Percentiles rank a stretch among this genome's conserved stretches.
Conservation (phyloP, 768 basidiomycete species). For the Tylopilus balloui region DNA sequence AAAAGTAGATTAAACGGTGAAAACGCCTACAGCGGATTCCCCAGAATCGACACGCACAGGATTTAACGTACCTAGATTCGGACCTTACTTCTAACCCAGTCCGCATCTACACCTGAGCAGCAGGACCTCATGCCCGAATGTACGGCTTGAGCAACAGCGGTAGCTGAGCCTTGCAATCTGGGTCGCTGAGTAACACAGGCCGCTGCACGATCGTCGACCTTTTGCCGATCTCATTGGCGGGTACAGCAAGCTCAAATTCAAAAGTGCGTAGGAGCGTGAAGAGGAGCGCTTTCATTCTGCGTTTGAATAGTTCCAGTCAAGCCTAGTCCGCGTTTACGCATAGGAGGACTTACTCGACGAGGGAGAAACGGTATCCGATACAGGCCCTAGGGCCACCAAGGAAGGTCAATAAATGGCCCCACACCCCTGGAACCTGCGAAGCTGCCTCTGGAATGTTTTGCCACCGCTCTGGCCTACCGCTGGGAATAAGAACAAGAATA, state of each 20-base stretch:
- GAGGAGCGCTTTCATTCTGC: conserved; percentile 6
- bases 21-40: too few species aligned
- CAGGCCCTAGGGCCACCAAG: not conserved
- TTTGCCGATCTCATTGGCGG: not conserved
- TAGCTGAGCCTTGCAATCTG: conserved; percentile 1
- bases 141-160: conserved; percentile 8
- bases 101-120: not conserved
- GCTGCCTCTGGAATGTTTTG: not conserved
- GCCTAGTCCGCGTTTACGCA: not conserved
- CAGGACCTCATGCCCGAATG: not conserved
- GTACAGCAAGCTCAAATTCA: conserved; percentile 9
- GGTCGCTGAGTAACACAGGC: conserved; percentile 5
- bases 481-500: not conserved
- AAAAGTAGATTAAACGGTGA: too few species aligned
- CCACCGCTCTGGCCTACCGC: not conserved
- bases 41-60: too few species aligned
- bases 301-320: not conserved
- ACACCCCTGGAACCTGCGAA: not conserved
- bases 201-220: not conserved
- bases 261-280: conserved; percentile 12
- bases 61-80: not conserved
- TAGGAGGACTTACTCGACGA: not conserved
- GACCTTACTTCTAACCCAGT: not conserved
- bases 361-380: not conserved
- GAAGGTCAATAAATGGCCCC: not conserved